These are phyloP conservation scores for Claviceps spartinae DNA, from an alignment of 2,329 filamentous ascomycete species.

Conservation along the genomic window DNA sequence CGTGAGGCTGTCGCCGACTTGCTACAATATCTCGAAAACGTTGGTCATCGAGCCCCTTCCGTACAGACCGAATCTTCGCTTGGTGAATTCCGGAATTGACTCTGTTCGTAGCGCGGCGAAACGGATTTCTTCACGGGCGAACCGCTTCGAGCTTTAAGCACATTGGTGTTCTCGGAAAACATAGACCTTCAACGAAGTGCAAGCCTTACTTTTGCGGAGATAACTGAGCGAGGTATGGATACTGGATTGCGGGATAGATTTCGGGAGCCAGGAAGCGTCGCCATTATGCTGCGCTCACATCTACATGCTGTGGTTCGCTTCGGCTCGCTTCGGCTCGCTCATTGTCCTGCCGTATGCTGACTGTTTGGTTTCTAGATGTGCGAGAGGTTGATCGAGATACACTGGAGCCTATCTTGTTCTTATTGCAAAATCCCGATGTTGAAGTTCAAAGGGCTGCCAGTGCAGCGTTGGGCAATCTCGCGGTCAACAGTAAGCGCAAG, in stretches of 20 bases:
- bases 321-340: background rate
- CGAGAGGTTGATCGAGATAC: constrained; percentile 90
- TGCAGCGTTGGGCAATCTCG: constrained; percentile 87
- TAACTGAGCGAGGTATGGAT: constrained; percentile 81
- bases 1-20: constrained; percentile 93
- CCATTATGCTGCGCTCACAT: background rate
- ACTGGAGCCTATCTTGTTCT: constrained; percentile 86
- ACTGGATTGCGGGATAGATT: background rate
- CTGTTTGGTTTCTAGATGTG: constrained; percentile 52
- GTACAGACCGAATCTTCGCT: background rate
- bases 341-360: constrained; percentile 1
- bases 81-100: constrained; percentile 1
- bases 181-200: constrained; percentile 95
- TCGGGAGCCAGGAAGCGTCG: background rate
- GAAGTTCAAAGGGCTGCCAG: constrained; percentile 95
- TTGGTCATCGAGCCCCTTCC: constrained; percentile 30
- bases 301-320: no score
- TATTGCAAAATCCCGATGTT: constrained; percentile 88
- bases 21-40: constrained; percentile 91
- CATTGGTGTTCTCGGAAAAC: constrained; percentile 95
- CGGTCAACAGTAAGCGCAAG: constrained; percentile 70
- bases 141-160: constrained; percentile 83
- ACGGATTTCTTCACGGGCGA: constrained; percentile 98
- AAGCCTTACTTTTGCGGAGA: constrained; percentile 96
- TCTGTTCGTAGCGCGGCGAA: constrained; percentile 59